Base-by-base conservation (phyloP, 108 stramenopile genomes). In the Nitzschia sp. region DNA sequence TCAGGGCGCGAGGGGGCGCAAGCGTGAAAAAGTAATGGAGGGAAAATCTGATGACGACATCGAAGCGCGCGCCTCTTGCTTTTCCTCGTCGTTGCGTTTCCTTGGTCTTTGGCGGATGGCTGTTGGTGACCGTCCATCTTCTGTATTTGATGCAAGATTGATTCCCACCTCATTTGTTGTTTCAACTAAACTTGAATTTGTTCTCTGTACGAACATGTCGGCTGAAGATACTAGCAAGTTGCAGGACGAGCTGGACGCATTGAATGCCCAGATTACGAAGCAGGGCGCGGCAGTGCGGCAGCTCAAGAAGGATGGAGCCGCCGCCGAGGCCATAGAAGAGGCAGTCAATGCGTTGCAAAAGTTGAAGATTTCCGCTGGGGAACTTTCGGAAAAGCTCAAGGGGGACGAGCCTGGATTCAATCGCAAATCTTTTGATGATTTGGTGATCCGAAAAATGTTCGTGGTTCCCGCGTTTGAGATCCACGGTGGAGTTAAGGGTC, bases 401-500 rank as follows among this genome's bases (percentile, higher is more conserved):
- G 76, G 55, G 31, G 73, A 77, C 55, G 85, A 89, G 59, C 71
- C 74, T 0, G 54, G 84, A 29, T 90, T 98, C 68, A 84, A 93
- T 77, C 88, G 96, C 42, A 88, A 94, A 61, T 80, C 90, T 18
- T 95, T 99, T 64, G 98, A 99, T 77, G 97, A 98, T 59, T 64
- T 97, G 69, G 76, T 99, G 21, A 66, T 98, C 66, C 94, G 98
- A 31, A 96, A 97, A 69, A 99, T 99, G 98, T 98, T 98, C 83
- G 97, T 99, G 49, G 92, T 99, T 35, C 98, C 98, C 13, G 81
- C 91, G 13, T 99, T 99, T 69, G 99, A 99, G 83, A 99, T 99
- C 49, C 98, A 99, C 81, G 97, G 97, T 56, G 98, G 98, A 64
- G 97, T 98, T 48, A 96, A 96, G 63, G 99, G 99, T 28, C 82